Evolutionary conservation across 192 early-diverging fungal species (phyloP), one percentile per base, ranked within the genome.

Genomic region (Podila clonocystis): DNA sequence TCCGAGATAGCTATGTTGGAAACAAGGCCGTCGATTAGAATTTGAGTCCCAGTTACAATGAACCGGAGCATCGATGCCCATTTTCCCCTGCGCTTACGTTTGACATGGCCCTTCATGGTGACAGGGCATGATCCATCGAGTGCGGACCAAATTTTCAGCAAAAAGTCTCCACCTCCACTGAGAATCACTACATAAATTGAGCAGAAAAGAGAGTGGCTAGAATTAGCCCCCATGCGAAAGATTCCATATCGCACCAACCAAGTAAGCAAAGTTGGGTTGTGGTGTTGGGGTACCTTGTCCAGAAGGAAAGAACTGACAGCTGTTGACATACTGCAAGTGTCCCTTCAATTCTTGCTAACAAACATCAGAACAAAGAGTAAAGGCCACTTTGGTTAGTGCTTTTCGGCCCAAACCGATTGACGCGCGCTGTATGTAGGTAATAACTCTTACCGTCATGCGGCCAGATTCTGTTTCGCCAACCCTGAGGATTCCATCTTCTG

Each of bases 51-150:
- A 55, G 3, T 8, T 7, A 22, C 52, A 24, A 55, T 24, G 4
- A 26, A n/a, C n/a, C 20, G 26, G 20, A 55, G n/a, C 52, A n/a
- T 55, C 52, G 11, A 30, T 33, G 1, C 30, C 7, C 34, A 11
- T 4, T 61, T 61, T 30, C 29, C 13, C 59, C 9, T 17, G 24
- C 1, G n/a, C 58, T 67, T 68, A 85, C 89, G 82, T 62, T 84
- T 84, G 5, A 83, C 89, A 73, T 95, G 93, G 24, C 93, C 93
- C 22, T 76, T 86, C 59, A 95, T 77, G 9, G 92, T 92, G 5
- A 91, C 90, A 12, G 93, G 93, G 65, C 92, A 93, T 33, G 84
- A 84, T 58, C 93, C 93, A 70, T 95, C 92, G 34, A 88, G 67
- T 28, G 86, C 92, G 26, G 93, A 93, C 93, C 93, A 95, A 65